phyloP scores from a whole-genome alignment of 805 yeast genomes.

The Spencermartinsiella europaea region DNA sequence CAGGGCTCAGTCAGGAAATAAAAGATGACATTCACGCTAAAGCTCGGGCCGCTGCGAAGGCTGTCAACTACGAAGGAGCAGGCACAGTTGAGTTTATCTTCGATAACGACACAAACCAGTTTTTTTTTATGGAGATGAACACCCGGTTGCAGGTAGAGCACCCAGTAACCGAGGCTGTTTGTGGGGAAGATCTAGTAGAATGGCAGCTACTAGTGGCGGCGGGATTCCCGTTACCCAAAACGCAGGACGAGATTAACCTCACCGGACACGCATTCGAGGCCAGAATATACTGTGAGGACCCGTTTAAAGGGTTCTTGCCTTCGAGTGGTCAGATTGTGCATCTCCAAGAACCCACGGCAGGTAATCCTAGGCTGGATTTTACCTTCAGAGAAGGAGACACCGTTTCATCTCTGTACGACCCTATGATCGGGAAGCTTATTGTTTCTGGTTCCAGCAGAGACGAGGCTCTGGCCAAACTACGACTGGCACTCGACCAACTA shows the following conservation, averaged over 20 bases:
- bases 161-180: slow-evolving; percentile 53
- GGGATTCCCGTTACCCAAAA: slow-evolving; percentile 30
- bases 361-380: slow-evolving; percentile 28
- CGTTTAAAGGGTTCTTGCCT: slow-evolving; percentile 29
- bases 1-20: slow-evolving; percentile 45
- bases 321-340: slow-evolving; percentile 29
- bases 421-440: slow-evolving; percentile 32
- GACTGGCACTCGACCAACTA: slow-evolving; percentile 26
- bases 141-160: slow-evolving; percentile 57
- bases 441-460: slow-evolving; percentile 25
- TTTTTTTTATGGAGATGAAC: slow-evolving; percentile 53
- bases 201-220: slow-evolving; percentile 38
- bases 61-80: slow-evolving; percentile 51
- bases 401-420: slow-evolving; percentile 30
- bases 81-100: slow-evolving; percentile 55
- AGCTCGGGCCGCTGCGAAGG: slow-evolving; percentile 45
- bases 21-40: slow-evolving; percentile 44
- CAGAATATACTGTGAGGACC: slow-evolving; percentile 32
- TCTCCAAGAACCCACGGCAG: slow-evolving; percentile 23
- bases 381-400: slow-evolving; percentile 25
- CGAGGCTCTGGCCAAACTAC: slow-evolving; percentile 28
- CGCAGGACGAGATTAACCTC: slow-evolving; percentile 26
- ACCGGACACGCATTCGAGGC: slow-evolving; percentile 32
- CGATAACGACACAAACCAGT: slow-evolving; percentile 46
- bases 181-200: slow-evolving; percentile 51